These are phyloP conservation scores for Protoeuglena noctilucae DNA, from an alignment of 139 green algal species.

Conservation along the genomic window DNA sequence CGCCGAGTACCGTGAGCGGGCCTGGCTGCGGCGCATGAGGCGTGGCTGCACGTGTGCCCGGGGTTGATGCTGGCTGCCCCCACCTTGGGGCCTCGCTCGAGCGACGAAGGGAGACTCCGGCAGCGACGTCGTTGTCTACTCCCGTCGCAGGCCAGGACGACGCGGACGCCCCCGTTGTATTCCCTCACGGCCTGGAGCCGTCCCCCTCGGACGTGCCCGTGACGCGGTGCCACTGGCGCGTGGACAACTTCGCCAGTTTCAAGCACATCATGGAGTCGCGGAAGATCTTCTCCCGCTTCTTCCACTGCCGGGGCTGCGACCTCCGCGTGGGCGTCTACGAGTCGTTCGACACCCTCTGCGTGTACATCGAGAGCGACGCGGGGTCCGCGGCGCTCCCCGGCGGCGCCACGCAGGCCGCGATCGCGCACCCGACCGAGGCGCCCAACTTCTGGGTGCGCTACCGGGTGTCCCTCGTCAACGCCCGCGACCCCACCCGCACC, in stretches of 20 bases:
- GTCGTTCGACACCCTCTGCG: slow-evolving; percentile 47
- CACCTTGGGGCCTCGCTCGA: too few relatives aligned
- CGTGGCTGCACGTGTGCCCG: too few relatives aligned
- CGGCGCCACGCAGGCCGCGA: neutral
- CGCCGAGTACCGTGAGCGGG: too few relatives aligned
- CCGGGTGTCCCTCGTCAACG: slow-evolving; percentile 42
- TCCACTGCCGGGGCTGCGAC: slow-evolving; percentile 25
- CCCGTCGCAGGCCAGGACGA: neutral
- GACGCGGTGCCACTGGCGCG: slow-evolving; percentile 35
- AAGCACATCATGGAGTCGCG: slow-evolving; percentile 56
- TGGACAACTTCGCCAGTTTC: slow-evolving; percentile 53
- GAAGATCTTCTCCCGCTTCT: slow-evolving; percentile 50
- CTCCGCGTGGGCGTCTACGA: slow-evolving; percentile 49
- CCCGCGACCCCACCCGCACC: slow-evolving; percentile 30
- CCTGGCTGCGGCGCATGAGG: too few relatives aligned
- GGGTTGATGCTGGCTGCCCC: too few relatives aligned
- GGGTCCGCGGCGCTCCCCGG: slow-evolving; percentile 5
- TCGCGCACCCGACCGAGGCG: slow-evolving; percentile 1
- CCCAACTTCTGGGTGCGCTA: slow-evolving; percentile 53
- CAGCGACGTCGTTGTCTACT: too few relatives aligned
- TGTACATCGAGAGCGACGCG: slow-evolving; percentile 45
- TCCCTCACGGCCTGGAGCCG: too few relatives aligned
- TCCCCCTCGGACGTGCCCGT: slow-evolving; percentile 1
- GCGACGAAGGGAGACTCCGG: too few relatives aligned
- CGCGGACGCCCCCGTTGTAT: neutral